Evolutionary conservation across 2,329 filamentous ascomycete genomes (phyloP).

Genomic region (Pseudogymnoascus sp.): DNA sequence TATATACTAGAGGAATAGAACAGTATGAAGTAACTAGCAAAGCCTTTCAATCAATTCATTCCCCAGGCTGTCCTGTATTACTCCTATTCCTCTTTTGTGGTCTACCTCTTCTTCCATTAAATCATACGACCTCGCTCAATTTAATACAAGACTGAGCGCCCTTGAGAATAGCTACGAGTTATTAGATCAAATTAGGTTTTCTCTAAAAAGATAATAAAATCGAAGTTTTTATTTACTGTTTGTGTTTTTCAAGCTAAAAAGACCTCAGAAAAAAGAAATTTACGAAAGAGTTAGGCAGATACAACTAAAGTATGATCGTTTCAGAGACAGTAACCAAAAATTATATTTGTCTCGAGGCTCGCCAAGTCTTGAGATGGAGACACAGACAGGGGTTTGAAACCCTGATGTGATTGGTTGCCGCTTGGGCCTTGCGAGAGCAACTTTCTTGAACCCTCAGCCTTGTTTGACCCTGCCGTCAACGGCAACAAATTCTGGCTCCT

Average conservation of each 20-base stretch:
- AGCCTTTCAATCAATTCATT: neutral
- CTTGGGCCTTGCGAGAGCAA: neutral
- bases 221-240: too few species aligned
- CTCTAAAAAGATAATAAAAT: neutral
- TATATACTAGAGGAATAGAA: neutral
- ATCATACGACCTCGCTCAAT: neutral
- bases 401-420: neutral
- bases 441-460: constrained; percentile 6
- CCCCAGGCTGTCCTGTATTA: neutral
- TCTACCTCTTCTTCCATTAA: neutral
- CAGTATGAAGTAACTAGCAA: neutral
- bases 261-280: neutral
- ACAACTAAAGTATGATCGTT: neutral
- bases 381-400: neutral
- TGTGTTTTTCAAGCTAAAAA: neutral
- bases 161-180: neutral
- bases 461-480: neutral
- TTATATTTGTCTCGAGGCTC: neutral
- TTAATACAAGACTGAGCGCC: neutral
- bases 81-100: neutral
- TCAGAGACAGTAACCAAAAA: neutral
- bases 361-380: neutral
- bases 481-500: neutral
- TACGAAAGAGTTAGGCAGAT: neutral
- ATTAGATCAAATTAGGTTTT: neutral